Percentiles rank a stretch among this genome's conserved stretches.
Conservation (phyloP, 805 yeast species). For the Sugiyamaella mastotermitis region DNA sequence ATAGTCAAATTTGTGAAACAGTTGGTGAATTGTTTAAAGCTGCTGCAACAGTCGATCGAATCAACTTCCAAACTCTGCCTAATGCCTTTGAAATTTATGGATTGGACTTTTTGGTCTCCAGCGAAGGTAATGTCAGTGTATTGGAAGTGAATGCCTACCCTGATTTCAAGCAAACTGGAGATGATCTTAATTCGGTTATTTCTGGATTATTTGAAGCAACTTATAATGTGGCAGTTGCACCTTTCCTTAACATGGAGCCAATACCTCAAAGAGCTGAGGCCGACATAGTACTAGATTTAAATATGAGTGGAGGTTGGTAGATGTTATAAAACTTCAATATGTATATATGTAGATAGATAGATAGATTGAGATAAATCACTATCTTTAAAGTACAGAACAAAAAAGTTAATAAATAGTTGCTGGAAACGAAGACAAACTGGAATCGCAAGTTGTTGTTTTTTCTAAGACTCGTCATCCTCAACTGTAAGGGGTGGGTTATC, state of each 20-base stretch:
- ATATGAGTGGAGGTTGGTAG: slow-evolving; percentile 1
- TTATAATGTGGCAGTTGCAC: slow-evolving; percentile 43
- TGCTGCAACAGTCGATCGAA: slow-evolving; percentile 70
- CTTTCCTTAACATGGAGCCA: slow-evolving; percentile 34
- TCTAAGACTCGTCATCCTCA: too few species aligned
- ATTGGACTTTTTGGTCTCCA: slow-evolving; percentile 70
- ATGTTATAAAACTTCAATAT: too few species aligned
- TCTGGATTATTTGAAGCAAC: slow-evolving; percentile 58
- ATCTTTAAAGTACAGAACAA: too few species aligned
- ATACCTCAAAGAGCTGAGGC: background rate
- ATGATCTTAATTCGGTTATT: slow-evolving; percentile 66
- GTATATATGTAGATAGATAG: too few species aligned
- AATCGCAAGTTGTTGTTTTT: too few species aligned
- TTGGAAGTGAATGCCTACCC: slow-evolving; percentile 92
- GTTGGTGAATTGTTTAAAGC: slow-evolving; percentile 72
- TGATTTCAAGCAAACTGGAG: slow-evolving; percentile 94
- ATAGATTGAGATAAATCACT: too few species aligned
- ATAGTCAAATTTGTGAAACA: slow-evolving; percentile 51
- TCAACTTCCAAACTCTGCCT: slow-evolving; percentile 75
- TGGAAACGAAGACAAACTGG: too few species aligned
- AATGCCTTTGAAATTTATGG: slow-evolving; percentile 89
- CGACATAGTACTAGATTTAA: background rate
- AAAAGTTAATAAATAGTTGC: too few species aligned
- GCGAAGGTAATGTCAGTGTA: slow-evolving; percentile 45
- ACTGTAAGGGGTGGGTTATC: too few species aligned